Base-by-base conservation (phyloP, 345 rosid species). In the Moricandia arvensis region DNA sequence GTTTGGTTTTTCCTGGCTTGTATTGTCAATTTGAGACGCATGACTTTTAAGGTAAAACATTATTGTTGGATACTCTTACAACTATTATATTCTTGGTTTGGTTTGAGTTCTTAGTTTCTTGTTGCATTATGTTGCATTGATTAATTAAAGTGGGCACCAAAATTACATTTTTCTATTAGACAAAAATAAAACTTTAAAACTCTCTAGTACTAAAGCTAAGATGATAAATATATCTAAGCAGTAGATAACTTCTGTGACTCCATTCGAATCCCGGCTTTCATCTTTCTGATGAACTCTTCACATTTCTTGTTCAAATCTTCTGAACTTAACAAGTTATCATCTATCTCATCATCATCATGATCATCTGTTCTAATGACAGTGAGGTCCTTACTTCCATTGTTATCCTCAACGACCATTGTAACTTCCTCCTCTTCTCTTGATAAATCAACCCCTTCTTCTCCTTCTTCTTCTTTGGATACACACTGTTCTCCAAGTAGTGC, bases 231-330 rank as follows among this genome's bases (percentile, higher is more conserved):
- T n/a, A n/a, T n/a, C n/a, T n/a, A n/a, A n/a, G n/a, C n/a, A n/a
- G n/a, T 58, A 18, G 77, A 27, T 68, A 63, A 12, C 21, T 73
- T 65, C 67, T 9, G 51, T 3, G 81, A 75, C 73, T 81, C 83
- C 7, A 16, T 11, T 63, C 73, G 47, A 72, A 89, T 86, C 45
- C n/a, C 74, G 2, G 76, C 74, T 54, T 59, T 89, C 89, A 93
- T 80, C 80, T 31, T 86, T 58, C 74, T 89, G 16, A 90, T 93
- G 76, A 90, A 93, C 1, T 89, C 86, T 0, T 90, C 97, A 43
- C 88, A 90, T 80, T 80, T 89, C 86, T 82, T 80, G 81, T 92
- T 83, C 26, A 88, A 79, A 31, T 90, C n/a, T n/a, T n/a, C n/a
- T n/a, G n/a, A n/a, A n/a, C n/a, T n/a, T n/a, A n/a, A n/a, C n/a